Evolutionary conservation across 2,329 filamentous ascomycete genomes (phyloP).

Genomic region (Coccinonectria pachysandricola): DNA sequence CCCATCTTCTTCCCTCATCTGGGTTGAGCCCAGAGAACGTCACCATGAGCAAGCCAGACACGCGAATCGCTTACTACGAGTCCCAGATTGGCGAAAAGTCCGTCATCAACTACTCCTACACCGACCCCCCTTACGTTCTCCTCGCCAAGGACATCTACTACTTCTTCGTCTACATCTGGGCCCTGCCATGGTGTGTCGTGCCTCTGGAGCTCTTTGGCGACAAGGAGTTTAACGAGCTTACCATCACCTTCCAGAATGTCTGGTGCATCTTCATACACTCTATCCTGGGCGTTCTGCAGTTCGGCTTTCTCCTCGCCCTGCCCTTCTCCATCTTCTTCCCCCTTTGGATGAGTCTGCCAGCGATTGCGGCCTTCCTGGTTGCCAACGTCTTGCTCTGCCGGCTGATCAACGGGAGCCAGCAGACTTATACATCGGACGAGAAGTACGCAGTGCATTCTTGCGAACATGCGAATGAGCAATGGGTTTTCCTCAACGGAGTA

Average conservation of each 20-base stretch:
- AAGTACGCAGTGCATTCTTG: conserved; percentile 38
- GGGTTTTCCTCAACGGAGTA: conserved; percentile 74
- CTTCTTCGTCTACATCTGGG: conserved; percentile 45
- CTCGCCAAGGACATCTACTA: conserved; percentile 43
- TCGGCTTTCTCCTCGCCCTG: conserved; percentile 48
- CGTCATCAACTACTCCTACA: conserved; percentile 53
- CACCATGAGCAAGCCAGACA: conserved; percentile 19
- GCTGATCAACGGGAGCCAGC: conserved; percentile 38
- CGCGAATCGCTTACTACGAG: conserved; percentile 47
- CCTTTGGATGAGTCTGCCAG: conserved; percentile 34
- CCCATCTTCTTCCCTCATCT: too few species aligned
- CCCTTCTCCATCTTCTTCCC: conserved; percentile 38
- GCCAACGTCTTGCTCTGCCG: conserved; percentile 42
- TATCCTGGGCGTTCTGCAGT: conserved; percentile 48
- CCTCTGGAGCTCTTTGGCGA: conserved; percentile 44
- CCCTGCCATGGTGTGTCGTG: conserved; percentile 50
- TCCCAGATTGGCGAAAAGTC: conserved; percentile 47
- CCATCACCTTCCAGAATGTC: conserved; percentile 45
- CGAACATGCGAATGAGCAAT: conserved; percentile 54
- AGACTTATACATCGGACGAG: conserved; percentile 41
- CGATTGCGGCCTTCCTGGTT: conserved; percentile 33
- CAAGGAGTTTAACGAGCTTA: conserved; percentile 52
- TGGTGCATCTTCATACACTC: conserved; percentile 47
- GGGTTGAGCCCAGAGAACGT: too few species aligned
- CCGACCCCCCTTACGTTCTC: conserved; percentile 42